A percentile compares a stretch with the other conserved stretches of the same genome.
phyloP scores from a whole-genome alignment of 1,139 yeast genomes.

The Yamadazyma friedrichii region DNA sequence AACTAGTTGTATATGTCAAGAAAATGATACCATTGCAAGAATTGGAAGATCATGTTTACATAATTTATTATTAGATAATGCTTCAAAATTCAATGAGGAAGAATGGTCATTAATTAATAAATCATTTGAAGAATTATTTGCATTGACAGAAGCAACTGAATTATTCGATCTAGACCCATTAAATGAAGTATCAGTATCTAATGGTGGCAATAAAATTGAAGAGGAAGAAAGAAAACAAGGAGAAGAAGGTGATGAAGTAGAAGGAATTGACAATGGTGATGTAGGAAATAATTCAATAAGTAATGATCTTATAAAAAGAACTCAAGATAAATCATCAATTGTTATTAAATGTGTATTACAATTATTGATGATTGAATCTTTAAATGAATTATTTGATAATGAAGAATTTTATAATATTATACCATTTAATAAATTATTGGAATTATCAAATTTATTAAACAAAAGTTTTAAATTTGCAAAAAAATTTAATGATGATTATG shows the following conservation, averaged over 20 bases:
- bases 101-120: conserved; percentile 78
- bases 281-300: conserved; percentile 23
- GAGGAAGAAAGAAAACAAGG: background rate
- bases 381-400: conserved; percentile 75
- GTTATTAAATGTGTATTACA: conserved; percentile 93
- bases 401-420: conserved; percentile 67
- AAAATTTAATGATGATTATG: conserved; percentile 84
- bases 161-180: conserved; percentile 69
- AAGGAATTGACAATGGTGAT: conserved; percentile 9
- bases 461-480: conserved; percentile 80
- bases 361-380: conserved; percentile 80
- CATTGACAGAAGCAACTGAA: conserved; percentile 82
- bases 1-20: conserved; percentile 90
- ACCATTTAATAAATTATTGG: conserved; percentile 62
- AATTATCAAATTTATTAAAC: conserved; percentile 58
- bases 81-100: conserved; percentile 53
- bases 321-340: conserved; percentile 68
- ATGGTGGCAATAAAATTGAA: conserved; percentile 2
- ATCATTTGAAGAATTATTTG: conserved; percentile 69
- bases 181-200: conserved; percentile 10
- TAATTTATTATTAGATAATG: conserved; percentile 73
- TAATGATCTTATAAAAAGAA: conserved; percentile 22
- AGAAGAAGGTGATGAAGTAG: conserved; percentile 9
- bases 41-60: conserved; percentile 90
- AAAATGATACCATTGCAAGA: conserved; percentile 92